Conservation (phyloP, 805 yeast species). For the Hanseniaspora thailandica region DNA sequence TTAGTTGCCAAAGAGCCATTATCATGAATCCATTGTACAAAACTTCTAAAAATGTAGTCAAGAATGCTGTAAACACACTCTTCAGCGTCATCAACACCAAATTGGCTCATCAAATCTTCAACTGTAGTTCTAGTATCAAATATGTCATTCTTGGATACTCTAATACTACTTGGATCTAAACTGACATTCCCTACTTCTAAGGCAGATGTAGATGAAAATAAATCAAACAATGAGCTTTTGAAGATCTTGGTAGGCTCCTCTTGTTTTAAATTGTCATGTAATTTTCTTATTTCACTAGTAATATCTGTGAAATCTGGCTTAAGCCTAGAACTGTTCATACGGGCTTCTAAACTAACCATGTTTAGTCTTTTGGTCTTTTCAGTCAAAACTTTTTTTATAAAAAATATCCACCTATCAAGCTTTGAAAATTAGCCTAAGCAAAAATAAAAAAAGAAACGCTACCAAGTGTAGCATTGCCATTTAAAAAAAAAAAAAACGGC, state of each 20-base stretch:
- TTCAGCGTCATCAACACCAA: conserved; percentile 26
- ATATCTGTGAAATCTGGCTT: conserved; percentile 32
- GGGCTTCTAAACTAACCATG: background rate
- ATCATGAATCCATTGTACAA: conserved; percentile 66
- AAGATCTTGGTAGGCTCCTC: conserved; percentile 46
- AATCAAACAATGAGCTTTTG: conserved; percentile 47
- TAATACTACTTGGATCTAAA: conserved; percentile 68
- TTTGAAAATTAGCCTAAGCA: background rate
- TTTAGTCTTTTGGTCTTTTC: background rate
- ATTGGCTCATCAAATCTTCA: background rate
- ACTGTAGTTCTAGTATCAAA: background rate
- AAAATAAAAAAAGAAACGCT: background rate
- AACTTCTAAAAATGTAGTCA: conserved; percentile 41
- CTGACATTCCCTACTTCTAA: conserved; percentile 60
- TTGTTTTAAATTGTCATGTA: conserved; percentile 23
- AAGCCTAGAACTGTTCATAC: background rate
- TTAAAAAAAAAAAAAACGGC: background rate
- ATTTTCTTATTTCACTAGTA: conserved; percentile 39
- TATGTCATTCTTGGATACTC: conserved; percentile 31
- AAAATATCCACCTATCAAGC: too few species aligned
- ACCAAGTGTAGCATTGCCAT: background rate
- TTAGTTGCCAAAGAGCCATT: conserved; percentile 57
- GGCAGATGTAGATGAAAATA: conserved; percentile 80
- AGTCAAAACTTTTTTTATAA: background rate
- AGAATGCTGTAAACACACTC: conserved; percentile 40